Conservation (phyloP, 768 basidiomycete species). For the Kwoniella pini region DNA sequence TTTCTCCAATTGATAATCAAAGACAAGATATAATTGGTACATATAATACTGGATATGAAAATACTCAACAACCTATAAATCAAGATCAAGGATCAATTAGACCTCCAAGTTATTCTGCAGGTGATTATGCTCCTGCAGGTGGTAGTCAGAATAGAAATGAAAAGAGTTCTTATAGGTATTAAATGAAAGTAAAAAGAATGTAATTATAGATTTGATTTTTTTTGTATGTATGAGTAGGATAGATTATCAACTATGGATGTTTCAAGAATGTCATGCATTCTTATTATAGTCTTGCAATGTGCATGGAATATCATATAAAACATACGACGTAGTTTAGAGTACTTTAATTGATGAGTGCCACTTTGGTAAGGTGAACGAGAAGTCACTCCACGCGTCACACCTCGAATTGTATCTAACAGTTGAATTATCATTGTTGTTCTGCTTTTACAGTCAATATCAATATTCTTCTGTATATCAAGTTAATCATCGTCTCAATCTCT, state of each 20-base stretch:
- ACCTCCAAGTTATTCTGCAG: constrained; percentile 24
- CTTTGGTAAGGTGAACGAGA: neutral
- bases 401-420: neutral
- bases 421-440: too few species aligned
- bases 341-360: too few species aligned
- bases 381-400: constrained; percentile 3
- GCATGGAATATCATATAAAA: too few species aligned
- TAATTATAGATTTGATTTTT: neutral
- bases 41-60: neutral
- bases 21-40: neutral
- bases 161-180: constrained; percentile 18
- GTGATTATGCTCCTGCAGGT: constrained; percentile 2
- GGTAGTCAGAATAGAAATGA: constrained; percentile 1
- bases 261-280: too few species aligned
- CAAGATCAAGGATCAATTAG: constrained; percentile 1
- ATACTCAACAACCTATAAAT: neutral
- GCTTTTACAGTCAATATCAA: neutral
- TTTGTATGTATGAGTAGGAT: too few species aligned
- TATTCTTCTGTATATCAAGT: too few species aligned
- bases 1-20: neutral
- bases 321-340: too few species aligned
- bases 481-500: neutral
- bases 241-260: too few species aligned
- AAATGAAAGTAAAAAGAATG: neutral
- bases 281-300: too few species aligned